Base-by-base conservation (phyloP, 225 moss, liverwort and hornwort species). In the Anthoceros angustus region DNA sequence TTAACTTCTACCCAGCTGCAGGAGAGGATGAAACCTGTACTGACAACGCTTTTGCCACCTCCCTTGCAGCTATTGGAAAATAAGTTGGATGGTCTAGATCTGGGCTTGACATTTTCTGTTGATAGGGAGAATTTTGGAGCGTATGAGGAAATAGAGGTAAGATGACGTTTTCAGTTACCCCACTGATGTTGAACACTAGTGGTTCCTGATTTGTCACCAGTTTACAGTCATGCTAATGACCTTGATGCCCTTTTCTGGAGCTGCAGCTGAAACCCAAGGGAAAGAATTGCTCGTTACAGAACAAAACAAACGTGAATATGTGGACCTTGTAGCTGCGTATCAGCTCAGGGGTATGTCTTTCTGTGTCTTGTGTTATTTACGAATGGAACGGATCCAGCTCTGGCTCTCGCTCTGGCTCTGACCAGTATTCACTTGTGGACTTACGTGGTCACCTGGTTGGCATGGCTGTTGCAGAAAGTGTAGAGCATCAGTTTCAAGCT, bases 51-150 rank as follows among this genome's bases (percentile, higher is more conserved):
- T 64, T 20, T 41, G 16, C 9, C 7, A 7, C 15, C 16, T 64
- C 16, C 39, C 16, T 42, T 83, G 81, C 95, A 98, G 95, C 84
- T 98, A 25, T 80, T 98, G 75, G 95, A 98, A 71, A 98, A 98
- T 70, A 91, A 87, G 68, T 77, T 98, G 81, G 95, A 98, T 14
- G 95, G 91, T 15, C 73, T 87, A 85, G 95, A 98, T 66, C 74
- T 98, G 75, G 91, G 88, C 67, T 80, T 98, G 78, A 74, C 75
- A 49, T 98, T 98, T 71, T 87, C 95, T 46, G 91, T 98, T 41
- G 95, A 98, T 76, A 98, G 80, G 63, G 95, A 98, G 69, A 98
- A 98, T 72, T 98, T 91, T 65, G 95, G 95, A 69, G 95, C 95
- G 10, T 98, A 98, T 68, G 88, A 98, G 76, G 95, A 98, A 76